Percentiles rank a stretch among this genome's conserved stretches.
phyloP scores from a whole-genome alignment of 176 grass and related monocot genomes.

The Phoenix roebelenii region DNA sequence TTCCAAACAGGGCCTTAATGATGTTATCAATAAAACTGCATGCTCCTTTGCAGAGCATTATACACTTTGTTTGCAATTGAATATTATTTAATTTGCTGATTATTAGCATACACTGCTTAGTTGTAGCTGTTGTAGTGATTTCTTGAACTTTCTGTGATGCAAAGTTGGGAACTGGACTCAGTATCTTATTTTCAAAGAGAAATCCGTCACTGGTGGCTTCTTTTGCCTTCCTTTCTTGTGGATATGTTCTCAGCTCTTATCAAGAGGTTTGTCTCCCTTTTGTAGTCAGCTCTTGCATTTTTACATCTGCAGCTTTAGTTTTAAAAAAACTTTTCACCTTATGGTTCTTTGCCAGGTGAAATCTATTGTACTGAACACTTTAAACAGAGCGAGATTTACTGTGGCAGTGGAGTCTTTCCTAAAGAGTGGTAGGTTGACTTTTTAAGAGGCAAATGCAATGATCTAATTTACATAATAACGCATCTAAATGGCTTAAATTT shows the following conservation, averaged over 20 bases:
- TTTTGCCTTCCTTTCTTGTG: conserved; percentile 80
- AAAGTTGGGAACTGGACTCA: conserved; percentile 89
- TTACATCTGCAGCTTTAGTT: neutral
- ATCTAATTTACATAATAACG: too few species aligned
- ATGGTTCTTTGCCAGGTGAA: conserved; percentile 62
- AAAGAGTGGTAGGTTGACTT: conserved; percentile 56
- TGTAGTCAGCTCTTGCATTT: neutral
- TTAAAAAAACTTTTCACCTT: too few species aligned
- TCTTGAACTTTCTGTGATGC: too few species aligned
- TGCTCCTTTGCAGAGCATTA: too few species aligned
- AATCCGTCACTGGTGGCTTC: conserved; percentile 85
- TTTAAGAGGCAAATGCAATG: too few species aligned
- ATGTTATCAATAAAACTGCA: too few species aligned
- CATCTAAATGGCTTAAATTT: too few species aligned
- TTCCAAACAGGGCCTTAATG: too few species aligned
- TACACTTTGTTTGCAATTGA: too few species aligned
- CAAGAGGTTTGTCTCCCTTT: conserved; percentile 60
- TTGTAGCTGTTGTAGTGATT: too few species aligned
- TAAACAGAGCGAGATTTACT: conserved; percentile 89
- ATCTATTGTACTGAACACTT: conserved; percentile 90
- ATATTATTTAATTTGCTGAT: too few species aligned
- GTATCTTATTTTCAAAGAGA: conserved; percentile 88
- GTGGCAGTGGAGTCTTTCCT: conserved; percentile 98
- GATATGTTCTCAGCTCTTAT: conserved; percentile 93
- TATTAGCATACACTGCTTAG: too few species aligned